Base-by-base conservation (phyloP, 257 asterid genomes). In the Jaltomata sinuosa region DNA sequence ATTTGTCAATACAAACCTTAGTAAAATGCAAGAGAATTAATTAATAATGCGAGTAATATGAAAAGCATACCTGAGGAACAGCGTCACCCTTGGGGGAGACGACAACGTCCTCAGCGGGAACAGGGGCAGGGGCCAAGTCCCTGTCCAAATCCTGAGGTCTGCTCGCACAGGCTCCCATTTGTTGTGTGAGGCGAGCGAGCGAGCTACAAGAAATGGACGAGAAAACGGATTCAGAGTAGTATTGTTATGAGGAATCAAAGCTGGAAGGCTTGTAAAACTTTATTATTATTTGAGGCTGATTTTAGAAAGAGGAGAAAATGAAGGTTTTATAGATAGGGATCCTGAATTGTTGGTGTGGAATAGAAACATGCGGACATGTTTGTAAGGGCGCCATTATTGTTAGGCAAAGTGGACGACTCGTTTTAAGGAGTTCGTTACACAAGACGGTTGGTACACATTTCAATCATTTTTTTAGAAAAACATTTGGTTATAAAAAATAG, bases 151-250 rank as follows among this genome's bases (percentile, higher is more conserved):
- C 86, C 62, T 84, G 74, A 47, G 86, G 86, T 84, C 72, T 84
- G 83, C 83, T 84, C 64, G 86, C 86, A 61, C 86, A 84, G 11
- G 79, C 79, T 34, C 80, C 85, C 85, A 83, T 82, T n/a, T 25
- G 31, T 74, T 74, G 61, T 47, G 1, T 8, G 57, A 40, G 57
- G 52, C 14, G 40, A 42, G 53, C 31, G 54, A 71, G 21, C 36
- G 57, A 74, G 25, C 59, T 62, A 62, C 19, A 62, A 61, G 15
- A 45, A 40, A 45, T 25, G 81, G 61, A 76, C 2, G 5, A 50
- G 81, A 76, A 25, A 74, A 6, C 4, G 3, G 54, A 45, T 31
- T 14, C 40, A 45, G 25, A 76, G 59, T n/a, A 15, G 81, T 76
- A 27, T 16, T 76, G 47, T 47, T 74, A 45, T 45, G 61, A 76